Percentiles rank a stretch among this genome's conserved stretches.
Conservation (phyloP, 306 rosid genomes). For the Rosa chinensis region DNA sequence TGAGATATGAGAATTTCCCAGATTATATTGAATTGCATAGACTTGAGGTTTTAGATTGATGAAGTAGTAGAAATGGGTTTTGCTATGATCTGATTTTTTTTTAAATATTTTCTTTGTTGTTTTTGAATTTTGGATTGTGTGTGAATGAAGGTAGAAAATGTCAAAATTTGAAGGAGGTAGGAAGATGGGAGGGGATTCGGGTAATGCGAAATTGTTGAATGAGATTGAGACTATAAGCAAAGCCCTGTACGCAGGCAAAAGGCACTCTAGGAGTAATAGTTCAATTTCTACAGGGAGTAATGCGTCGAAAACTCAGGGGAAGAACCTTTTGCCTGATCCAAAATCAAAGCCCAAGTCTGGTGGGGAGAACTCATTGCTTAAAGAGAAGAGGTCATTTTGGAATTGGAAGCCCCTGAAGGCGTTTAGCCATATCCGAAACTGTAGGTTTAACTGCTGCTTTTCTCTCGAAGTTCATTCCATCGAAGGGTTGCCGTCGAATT, state of each 20-base stretch:
- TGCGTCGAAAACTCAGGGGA: constrained; percentile 39
- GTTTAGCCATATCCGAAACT: constrained; percentile 53
- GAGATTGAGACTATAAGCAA: constrained; percentile 68
- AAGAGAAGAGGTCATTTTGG: constrained; percentile 91
- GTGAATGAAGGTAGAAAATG: constrained; percentile 40
- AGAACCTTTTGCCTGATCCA: constrained; percentile 35
- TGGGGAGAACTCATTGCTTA: constrained; percentile 43
- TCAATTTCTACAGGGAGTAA: constrained; percentile 28
- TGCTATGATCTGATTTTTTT: constrained; percentile 19
- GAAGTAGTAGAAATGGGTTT: constrained; percentile 19
- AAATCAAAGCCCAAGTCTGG: constrained; percentile 37
- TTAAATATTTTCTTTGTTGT: background rate
- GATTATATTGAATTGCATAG: constrained; percentile 5
- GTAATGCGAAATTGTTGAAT: constrained; percentile 48
- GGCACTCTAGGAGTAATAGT: constrained; percentile 31
- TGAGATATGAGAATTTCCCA: background rate
- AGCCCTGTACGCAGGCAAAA: constrained; percentile 43
- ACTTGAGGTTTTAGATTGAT: background rate
- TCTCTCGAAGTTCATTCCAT: constrained; percentile 74
- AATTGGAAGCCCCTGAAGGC: constrained; percentile 77
- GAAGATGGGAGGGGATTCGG: constrained; percentile 60
- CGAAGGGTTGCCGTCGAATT: constrained; percentile 60
- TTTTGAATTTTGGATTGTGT: constrained; percentile 8
- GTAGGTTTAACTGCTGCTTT: constrained; percentile 74
- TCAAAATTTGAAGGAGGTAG: constrained; percentile 52